phyloP scores from a whole-genome alignment of 139 green algal species.

The Ettlia oleoabundans region DNA sequence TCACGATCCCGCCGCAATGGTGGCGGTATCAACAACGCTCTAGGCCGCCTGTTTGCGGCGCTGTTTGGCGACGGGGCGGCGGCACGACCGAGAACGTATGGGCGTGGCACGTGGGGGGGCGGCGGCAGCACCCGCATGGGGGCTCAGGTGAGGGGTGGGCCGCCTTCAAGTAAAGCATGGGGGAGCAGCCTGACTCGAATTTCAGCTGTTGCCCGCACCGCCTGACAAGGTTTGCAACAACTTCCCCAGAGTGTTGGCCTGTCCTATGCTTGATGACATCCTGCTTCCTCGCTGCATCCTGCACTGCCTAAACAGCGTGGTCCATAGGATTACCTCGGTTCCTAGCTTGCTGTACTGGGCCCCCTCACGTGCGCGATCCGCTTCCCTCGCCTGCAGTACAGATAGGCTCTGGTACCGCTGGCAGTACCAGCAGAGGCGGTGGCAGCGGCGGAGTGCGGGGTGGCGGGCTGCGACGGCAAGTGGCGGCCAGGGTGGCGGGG shows the following conservation, averaged over 20 bases:
- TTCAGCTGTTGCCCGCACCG: too few species aligned
- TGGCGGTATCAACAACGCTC: neutral
- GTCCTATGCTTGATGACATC: too few species aligned
- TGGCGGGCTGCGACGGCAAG: neutral
- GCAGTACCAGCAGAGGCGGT: neutral
- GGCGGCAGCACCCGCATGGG: neutral
- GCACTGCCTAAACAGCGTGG: too few species aligned
- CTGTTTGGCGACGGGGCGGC: neutral
- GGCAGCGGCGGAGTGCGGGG: neutral
- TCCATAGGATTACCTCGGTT: too few species aligned
- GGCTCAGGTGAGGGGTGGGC: neutral
- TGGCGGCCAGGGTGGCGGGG: neutral
- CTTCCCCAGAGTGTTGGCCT: too few species aligned
- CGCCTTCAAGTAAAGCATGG: too few species aligned
- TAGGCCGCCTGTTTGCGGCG: neutral
- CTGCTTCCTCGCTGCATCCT: neutral
- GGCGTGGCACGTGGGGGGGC: conserved; percentile 23
- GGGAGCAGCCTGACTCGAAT: too few species aligned
- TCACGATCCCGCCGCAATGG: conserved; percentile 6
- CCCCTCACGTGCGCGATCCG: neutral
- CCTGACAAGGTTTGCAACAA: too few species aligned
- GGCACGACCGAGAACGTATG: neutral
- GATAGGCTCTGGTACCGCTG: neutral
- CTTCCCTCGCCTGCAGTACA: neutral
- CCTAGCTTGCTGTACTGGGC: neutral